Conservation (phyloP, 495 filamentous ascomycete species). For the Podospora fimiseda region DNA sequence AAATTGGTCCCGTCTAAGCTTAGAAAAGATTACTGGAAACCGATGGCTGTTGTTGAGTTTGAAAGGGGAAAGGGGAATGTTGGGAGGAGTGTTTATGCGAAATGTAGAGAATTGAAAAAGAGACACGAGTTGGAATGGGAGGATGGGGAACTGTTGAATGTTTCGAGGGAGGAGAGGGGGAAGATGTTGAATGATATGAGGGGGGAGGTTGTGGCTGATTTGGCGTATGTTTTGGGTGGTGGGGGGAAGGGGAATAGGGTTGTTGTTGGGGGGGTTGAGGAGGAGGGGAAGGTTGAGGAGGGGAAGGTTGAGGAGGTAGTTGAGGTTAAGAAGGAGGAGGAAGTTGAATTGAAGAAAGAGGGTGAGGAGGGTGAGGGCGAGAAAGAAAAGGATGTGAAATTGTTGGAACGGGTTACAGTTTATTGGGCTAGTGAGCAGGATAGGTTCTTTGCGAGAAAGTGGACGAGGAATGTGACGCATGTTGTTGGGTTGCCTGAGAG, state of each 20-base stretch:
- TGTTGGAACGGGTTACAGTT: conserved; percentile 41
- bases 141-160: conserved; percentile 35
- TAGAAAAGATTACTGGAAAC: conserved; percentile 89
- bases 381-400: conserved; percentile 12
- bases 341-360: conserved; percentile 13
- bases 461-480: conserved; percentile 67
- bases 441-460: conserved; percentile 56
- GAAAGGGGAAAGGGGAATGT: conserved; percentile 39
- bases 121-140: conserved; percentile 62
- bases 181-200: conserved; percentile 74
- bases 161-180: conserved; percentile 52
- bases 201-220: conserved; percentile 80
- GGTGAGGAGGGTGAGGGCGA: conserved; percentile 17
- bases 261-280: conserved; percentile 30
- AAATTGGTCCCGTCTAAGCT: conserved; percentile 72
- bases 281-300: conserved; percentile 23
- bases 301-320: conserved; percentile 20
- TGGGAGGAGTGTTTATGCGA: conserved; percentile 69
- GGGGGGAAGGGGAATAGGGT: conserved; percentile 42
- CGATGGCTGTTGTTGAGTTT: conserved; percentile 71
- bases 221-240: conserved; percentile 67
- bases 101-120: conserved; percentile 73
- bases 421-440: conserved; percentile 66
- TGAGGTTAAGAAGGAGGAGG: conserved; percentile 14
- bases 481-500: conserved; percentile 27